A percentile compares a stretch with the other conserved stretches of the same genome.
phyloP scores from a whole-genome alignment of 1,284 basidiomycete species.

The Apiotrichum sp. region DNA sequence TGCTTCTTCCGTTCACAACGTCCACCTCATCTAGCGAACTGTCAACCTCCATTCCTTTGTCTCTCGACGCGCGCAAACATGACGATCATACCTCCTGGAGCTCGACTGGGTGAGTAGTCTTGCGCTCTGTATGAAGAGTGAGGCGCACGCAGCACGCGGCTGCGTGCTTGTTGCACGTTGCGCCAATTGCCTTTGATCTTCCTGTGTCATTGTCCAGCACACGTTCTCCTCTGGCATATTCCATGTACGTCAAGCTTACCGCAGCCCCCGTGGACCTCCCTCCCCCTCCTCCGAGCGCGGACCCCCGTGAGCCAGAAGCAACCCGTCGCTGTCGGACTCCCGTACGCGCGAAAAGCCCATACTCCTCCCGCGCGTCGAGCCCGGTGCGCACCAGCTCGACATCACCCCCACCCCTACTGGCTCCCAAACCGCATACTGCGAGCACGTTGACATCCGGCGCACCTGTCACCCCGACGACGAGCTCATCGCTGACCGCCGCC shows the following conservation, averaged over 20 bases:
- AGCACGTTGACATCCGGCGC: not conserved
- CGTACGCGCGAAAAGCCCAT: slow-evolving; percentile 30
- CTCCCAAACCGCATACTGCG: slow-evolving; percentile 11
- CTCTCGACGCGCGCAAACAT: slow-evolving; percentile 10
- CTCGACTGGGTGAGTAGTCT: slow-evolving; percentile 36
- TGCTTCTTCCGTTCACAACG: no score
- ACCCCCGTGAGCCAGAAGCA: slow-evolving; percentile 42
- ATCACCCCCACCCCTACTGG: slow-evolving; percentile 16
- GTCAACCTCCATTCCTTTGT: no score
- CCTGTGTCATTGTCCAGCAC: no score
- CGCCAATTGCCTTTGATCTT: no score
- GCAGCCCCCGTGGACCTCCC: slow-evolving; percentile 41
- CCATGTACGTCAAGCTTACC: not conserved
- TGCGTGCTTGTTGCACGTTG: no score
- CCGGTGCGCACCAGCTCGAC: slow-evolving; percentile 18
- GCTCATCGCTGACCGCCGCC: not conserved
- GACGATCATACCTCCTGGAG: slow-evolving; percentile 34
- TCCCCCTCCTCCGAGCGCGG: slow-evolving; percentile 38
- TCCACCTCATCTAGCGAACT: no score
- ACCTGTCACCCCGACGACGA: not conserved
- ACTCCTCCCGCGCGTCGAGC: slow-evolving; percentile 29
- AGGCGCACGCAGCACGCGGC: not conserved
- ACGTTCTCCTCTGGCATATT: no score
- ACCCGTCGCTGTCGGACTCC: slow-evolving; percentile 32
- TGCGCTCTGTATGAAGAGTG: not conserved